phyloP scores from a whole-genome alignment of 805 yeast genomes.

The Ascoidea tarda region DNA sequence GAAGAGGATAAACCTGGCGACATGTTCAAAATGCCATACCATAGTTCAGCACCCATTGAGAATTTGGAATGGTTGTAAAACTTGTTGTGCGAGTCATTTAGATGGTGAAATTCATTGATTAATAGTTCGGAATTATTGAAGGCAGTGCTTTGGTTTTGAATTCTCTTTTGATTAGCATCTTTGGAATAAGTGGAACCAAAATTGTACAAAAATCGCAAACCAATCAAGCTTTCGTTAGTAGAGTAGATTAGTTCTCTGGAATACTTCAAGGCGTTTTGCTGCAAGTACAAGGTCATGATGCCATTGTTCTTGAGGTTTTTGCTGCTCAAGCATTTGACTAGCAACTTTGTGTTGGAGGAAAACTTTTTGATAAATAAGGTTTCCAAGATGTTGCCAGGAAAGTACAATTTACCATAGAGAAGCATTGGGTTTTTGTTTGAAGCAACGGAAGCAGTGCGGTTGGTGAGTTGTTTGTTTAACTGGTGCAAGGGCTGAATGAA shows the following conservation, averaged over 20 bases:
- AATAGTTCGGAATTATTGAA: slow-evolving; percentile 4
- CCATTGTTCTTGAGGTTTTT: slow-evolving; percentile 38
- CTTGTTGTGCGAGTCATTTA: slow-evolving; percentile 16
- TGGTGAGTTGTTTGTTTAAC: neutral
- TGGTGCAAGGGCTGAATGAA: slow-evolving; percentile 30
- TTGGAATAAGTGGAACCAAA: slow-evolving; percentile 23
- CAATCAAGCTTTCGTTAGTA: slow-evolving; percentile 71
- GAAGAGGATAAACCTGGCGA: slow-evolving; percentile 87
- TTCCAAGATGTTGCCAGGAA: slow-evolving; percentile 78
- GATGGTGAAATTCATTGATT: neutral
- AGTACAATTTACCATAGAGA: slow-evolving; percentile 74
- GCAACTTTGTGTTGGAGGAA: slow-evolving; percentile 43
- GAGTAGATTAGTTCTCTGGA: slow-evolving; percentile 69
- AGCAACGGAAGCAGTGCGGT: slow-evolving; percentile 1
- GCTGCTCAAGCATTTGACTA: slow-evolving; percentile 65
- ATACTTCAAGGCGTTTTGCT: slow-evolving; percentile 45
- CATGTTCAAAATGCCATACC: slow-evolving; percentile 75
- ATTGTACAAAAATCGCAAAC: slow-evolving; percentile 68
- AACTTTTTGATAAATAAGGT: slow-evolving; percentile 69
- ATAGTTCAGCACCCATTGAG: slow-evolving; percentile 73
- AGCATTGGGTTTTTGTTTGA: slow-evolving; percentile 24
- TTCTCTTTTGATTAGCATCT: slow-evolving; percentile 18
- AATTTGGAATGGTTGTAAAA: slow-evolving; percentile 48
- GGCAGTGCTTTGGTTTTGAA: slow-evolving; percentile 2
- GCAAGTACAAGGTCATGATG: slow-evolving; percentile 54